Conservation (phyloP, 1,284 basidiomycete species). For the Apiotrichum siamense region DNA sequence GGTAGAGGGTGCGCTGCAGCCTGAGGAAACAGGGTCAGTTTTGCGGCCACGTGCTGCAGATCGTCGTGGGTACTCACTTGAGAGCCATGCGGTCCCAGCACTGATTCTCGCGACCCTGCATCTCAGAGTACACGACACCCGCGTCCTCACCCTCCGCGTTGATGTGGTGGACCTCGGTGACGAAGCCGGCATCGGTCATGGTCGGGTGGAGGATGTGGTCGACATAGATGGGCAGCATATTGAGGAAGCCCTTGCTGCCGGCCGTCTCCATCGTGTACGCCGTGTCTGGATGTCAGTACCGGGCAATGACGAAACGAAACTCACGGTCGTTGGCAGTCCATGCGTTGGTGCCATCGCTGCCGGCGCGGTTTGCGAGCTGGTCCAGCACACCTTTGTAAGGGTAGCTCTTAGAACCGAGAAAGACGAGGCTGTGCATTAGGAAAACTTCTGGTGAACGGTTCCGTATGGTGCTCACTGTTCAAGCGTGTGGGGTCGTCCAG, state of each 20-base stretch:
- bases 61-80: constrained; percentile 52
- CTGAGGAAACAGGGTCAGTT: constrained; percentile 47
- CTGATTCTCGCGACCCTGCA: constrained; percentile 96
- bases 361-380: constrained; percentile 92
- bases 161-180: constrained; percentile 93
- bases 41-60: constrained; percentile 17
- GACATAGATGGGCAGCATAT: constrained; percentile 88
- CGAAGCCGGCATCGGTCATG: constrained; percentile 80
- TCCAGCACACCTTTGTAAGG: constrained; percentile 98
- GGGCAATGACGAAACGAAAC: not conserved
- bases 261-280: constrained; percentile 98
- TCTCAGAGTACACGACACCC: constrained; percentile 95
- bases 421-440: constrained; percentile 60
- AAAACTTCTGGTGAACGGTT: not conserved
- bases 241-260: constrained; percentile 90
- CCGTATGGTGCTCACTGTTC: constrained; percentile 56
- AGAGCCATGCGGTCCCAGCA: constrained; percentile 84
- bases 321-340: constrained; percentile 54
- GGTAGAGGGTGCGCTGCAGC: constrained; percentile 72
- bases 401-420: constrained; percentile 89
- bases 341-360: constrained; percentile 80
- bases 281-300: constrained; percentile 56
- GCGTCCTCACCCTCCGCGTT: constrained; percentile 85
- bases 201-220: constrained; percentile 98
- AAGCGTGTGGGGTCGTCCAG: constrained; percentile 85